Evolutionary conservation across 2,329 filamentous ascomycete species (phyloP).

Genomic region (Geosmithia morbida): DNA sequence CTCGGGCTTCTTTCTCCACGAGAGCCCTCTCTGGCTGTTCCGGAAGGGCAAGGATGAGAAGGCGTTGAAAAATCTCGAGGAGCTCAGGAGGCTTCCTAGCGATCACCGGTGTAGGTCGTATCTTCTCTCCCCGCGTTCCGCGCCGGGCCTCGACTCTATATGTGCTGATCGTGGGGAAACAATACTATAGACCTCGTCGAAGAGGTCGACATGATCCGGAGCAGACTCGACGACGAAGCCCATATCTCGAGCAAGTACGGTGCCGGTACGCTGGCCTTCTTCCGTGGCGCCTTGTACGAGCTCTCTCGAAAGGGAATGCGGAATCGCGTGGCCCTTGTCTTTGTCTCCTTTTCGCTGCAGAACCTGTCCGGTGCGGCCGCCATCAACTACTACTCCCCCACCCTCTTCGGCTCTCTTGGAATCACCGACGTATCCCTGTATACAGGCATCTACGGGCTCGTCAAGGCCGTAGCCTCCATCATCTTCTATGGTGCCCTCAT

Average conservation of each 20-base stretch:
- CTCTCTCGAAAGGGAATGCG: slow-evolving; percentile 23
- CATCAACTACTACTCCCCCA: slow-evolving; percentile 28
- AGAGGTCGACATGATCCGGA: slow-evolving; percentile 30
- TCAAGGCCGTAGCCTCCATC: slow-evolving; percentile 24
- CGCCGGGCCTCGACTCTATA: no score
- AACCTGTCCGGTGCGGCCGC: slow-evolving; percentile 25
- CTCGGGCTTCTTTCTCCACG: slow-evolving; percentile 28
- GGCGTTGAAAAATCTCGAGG: slow-evolving; percentile 15
- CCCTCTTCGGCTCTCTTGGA: slow-evolving; percentile 26
- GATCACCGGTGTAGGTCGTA: slow-evolving; percentile 17
- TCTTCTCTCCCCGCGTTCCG: no score
- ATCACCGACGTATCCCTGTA: slow-evolving; percentile 28
- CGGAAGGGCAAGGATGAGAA: slow-evolving; percentile 16
- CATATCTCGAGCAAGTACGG: slow-evolving; percentile 16
- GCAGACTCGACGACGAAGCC: slow-evolving; percentile 18
- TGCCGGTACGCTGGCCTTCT: slow-evolving; percentile 15
- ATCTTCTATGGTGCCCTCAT: slow-evolving; percentile 24
- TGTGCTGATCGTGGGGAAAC: no score
- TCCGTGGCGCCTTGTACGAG: slow-evolving; percentile 18
- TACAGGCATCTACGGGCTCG: slow-evolving; percentile 35
- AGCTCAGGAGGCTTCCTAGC: slow-evolving; percentile 26
- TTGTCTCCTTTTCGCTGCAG: slow-evolving; percentile 21
- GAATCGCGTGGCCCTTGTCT: slow-evolving; percentile 21
- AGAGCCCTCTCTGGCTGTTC: slow-evolving; percentile 24
- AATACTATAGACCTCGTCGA: slow-evolving; percentile 25